These are phyloP conservation scores for Pythium insidiosum DNA, from an alignment of 352 stramenopile species.

Conservation along the genomic window DNA sequence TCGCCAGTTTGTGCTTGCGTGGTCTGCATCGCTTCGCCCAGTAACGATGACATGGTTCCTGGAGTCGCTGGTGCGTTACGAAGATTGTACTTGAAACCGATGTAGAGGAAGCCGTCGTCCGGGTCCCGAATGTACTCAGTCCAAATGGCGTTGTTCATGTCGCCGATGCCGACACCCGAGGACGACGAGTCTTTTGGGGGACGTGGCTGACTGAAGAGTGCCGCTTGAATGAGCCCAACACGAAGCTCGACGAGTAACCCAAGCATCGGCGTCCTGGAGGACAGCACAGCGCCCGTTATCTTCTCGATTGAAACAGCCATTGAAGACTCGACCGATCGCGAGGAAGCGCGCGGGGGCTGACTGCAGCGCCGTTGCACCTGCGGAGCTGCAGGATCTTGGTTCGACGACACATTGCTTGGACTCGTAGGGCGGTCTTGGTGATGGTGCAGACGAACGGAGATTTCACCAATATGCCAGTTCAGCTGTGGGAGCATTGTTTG, in stretches of 20 bases:
- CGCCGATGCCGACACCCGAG: background rate
- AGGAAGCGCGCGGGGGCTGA: too few relatives aligned
- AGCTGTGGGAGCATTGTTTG: constrained; percentile 25
- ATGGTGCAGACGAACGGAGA: constrained; percentile 33
- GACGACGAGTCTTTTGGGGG: background rate
- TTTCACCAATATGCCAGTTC: constrained; percentile 46
- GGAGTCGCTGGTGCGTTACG: constrained; percentile 7
- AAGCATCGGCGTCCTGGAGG: constrained; percentile 19
- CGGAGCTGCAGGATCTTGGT: too few relatives aligned
- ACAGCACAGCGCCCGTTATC: constrained; percentile 35
- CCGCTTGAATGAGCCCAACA: constrained; percentile 36
- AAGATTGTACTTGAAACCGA: constrained; percentile 57
- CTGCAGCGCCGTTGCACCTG: too few relatives aligned
- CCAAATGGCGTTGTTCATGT: constrained; percentile 34
- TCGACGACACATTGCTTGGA: too few relatives aligned
- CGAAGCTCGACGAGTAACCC: constrained; percentile 49
- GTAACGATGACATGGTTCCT: background rate
- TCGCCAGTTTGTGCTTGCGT: background rate
- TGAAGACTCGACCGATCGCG: constrained; percentile 9
- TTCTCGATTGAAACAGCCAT: constrained; percentile 37
- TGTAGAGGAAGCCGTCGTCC: constrained; percentile 62
- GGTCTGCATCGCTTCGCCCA: background rate
- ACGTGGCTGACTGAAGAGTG: constrained; percentile 19
- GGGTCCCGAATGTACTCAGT: constrained; percentile 59
- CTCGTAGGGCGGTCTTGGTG: too few relatives aligned